Conservation (phyloP, 129 eudicot species). For the Centaurea solstitialis region DNA sequence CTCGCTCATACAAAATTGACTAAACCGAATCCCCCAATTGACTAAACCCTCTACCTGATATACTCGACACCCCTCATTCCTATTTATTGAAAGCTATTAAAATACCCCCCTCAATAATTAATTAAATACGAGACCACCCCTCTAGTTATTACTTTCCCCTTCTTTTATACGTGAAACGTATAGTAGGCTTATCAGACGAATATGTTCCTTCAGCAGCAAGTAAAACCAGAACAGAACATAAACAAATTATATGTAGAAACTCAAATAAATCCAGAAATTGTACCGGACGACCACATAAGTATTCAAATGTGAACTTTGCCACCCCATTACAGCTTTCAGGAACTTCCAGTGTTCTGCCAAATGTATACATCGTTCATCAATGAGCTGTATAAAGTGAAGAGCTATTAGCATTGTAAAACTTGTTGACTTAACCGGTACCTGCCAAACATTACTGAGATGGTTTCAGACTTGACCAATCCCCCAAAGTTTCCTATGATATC, state of each 20-base stretch:
- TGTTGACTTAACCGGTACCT: constrained; percentile 52
- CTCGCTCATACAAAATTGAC: too few relatives aligned
- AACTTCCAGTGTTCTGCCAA: constrained; percentile 75
- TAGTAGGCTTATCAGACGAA: too few relatives aligned
- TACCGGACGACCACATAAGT: constrained; percentile 95
- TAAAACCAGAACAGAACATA: background rate
- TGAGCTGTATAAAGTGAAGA: background rate
- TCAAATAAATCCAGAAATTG: constrained; percentile 6
- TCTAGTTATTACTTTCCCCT: too few relatives aligned
- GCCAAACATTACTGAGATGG: constrained; percentile 92
- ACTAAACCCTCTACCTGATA: too few relatives aligned
- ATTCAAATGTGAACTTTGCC: constrained; percentile 82
- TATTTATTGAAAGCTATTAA: too few relatives aligned
- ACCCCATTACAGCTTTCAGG: constrained; percentile 88
- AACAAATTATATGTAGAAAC: background rate
- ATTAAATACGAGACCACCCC: too few relatives aligned
- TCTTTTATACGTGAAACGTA: too few relatives aligned
- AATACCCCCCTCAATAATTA: too few relatives aligned
- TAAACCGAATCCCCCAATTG: too few relatives aligned
- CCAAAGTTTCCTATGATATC: constrained; percentile 45
- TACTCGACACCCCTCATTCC: too few relatives aligned
- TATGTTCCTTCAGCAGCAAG: background rate
- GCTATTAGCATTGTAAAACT: constrained; percentile 13
- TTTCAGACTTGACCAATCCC: constrained; percentile 50
- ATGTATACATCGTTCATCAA: constrained; percentile 18